Evolutionary conservation across 2,329 filamentous ascomycete species (phyloP).

Genomic region (Ophiostoma novo-ulmi): DNA sequence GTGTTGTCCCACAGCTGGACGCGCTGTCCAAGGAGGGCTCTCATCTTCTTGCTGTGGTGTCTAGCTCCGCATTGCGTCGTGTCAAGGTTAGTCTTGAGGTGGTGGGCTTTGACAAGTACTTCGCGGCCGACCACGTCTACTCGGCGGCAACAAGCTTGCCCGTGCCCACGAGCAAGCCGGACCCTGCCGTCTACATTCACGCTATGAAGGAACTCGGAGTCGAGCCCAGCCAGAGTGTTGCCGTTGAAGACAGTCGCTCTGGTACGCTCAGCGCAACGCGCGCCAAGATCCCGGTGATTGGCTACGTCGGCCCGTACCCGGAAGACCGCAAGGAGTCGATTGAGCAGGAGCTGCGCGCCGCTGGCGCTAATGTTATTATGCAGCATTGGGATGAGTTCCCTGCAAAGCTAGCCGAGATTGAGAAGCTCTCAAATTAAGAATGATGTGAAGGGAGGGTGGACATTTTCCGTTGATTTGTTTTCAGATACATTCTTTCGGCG

Average conservation of each 20-base stretch:
- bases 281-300: slow-evolving; percentile 74
- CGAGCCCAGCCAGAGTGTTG: slow-evolving; percentile 65
- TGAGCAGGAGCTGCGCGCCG: slow-evolving; percentile 54
- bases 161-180: slow-evolving; percentile 81
- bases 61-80: slow-evolving; percentile 70
- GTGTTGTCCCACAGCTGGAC: slow-evolving; percentile 63
- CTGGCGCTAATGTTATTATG: slow-evolving; percentile 61
- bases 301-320: slow-evolving; percentile 76
- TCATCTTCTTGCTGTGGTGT: slow-evolving; percentile 75
- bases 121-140: slow-evolving; percentile 68
- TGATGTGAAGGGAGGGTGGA: neutral
- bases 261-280: slow-evolving; percentile 69
- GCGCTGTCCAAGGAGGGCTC: slow-evolving; percentile 55
- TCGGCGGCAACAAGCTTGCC: slow-evolving; percentile 73
- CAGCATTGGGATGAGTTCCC: slow-evolving; percentile 55
- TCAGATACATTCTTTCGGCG: neutral
- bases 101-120: slow-evolving; percentile 74
- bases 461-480: neutral
- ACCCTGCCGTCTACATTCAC: slow-evolving; percentile 80
- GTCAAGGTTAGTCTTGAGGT: slow-evolving; percentile 74
- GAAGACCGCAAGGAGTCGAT: slow-evolving; percentile 59
- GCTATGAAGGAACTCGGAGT: slow-evolving; percentile 70
- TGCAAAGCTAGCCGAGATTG: slow-evolving; percentile 42
- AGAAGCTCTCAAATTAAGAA: slow-evolving; percentile 33
- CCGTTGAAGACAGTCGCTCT: slow-evolving; percentile 84